Base-by-base conservation (phyloP, 306 rosid genomes). In the Fagus crenata region DNA sequence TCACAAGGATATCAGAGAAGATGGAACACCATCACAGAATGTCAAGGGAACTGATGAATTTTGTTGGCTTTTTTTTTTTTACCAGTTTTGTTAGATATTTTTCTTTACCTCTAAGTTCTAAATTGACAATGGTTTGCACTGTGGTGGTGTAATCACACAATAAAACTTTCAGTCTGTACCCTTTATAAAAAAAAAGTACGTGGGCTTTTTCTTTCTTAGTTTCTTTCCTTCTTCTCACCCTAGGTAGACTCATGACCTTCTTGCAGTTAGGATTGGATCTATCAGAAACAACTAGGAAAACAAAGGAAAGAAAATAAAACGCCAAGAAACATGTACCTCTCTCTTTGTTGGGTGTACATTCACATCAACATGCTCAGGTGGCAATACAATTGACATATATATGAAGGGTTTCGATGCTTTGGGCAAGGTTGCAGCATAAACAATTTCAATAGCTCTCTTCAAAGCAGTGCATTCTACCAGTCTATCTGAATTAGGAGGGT, bases 381-480 rank as follows among this genome's bases (percentile, higher is more conserved):
- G 98, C 72, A 94, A 80, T 59, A 84, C 68, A 81, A 94, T 88
- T 69, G 98, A 88, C 83, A 94, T 88, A 69, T 94, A 90, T 80
- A 94, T 82, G 80, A 89, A 94, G 67, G 98, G 98, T 76, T 94
- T 94, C 42, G 97, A 88, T 73, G 97, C 98, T 88, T 90, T 94
- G 14, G 97, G 98, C 84, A 94, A 80, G 43, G 96, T 94, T 40
- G 97, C 97, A 73, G 98, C 87, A 85, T 94, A 94, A 80, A 92
- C 96, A 85, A 94, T 75, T 90, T 94, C 98, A 65, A 94, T 85
- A 83, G 97, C 93, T 83, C 98, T 89, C 90, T 94, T 94, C 90
- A 94, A 85, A 53, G 97, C 91, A 72, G 90, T 87, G 69, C 97
- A 94, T 53, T 94, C 98, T 64, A 94, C 97, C 93, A 94, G 77